These are phyloP conservation scores for Amauroascus niger DNA, from an alignment of 2,329 filamentous ascomycete genomes.

Conservation along the genomic window DNA sequence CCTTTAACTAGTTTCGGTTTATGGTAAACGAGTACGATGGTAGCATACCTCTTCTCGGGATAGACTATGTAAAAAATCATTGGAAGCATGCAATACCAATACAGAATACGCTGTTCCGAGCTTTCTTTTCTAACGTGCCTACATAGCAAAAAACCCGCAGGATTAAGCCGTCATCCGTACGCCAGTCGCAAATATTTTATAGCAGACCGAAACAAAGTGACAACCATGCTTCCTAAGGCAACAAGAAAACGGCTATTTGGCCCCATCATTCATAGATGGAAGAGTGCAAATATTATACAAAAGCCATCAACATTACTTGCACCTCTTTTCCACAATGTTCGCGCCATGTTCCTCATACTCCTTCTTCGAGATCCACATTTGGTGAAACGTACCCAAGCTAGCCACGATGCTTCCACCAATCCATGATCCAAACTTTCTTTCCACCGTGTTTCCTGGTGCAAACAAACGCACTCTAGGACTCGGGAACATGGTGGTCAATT, in stretches of 20 bases:
- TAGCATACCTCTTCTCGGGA: not conserved
- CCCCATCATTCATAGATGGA: not conserved
- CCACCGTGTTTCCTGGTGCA: constrained; percentile 73
- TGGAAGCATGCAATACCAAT: too few species aligned
- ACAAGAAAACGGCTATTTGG: not conserved
- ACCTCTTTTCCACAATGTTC: constrained; percentile 87
- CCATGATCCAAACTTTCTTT: constrained; percentile 88
- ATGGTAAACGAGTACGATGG: not conserved
- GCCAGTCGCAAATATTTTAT: not conserved
- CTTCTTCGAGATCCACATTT: constrained; percentile 98
- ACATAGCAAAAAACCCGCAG: not conserved
- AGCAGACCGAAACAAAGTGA: not conserved
- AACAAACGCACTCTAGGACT: constrained; percentile 80
- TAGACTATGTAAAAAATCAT: not conserved
- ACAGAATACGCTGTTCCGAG: too few species aligned
- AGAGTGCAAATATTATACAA: not conserved
- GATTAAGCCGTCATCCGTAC: not conserved
- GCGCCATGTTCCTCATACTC: constrained; percentile 95
- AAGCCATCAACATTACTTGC: constrained; percentile 52
- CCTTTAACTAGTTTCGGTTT: not conserved
- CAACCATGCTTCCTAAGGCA: not conserved
- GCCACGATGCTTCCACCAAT: constrained; percentile 93
- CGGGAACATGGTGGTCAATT: constrained; percentile 72
- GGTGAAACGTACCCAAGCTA: constrained; percentile 93
- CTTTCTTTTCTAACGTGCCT: too few species aligned